Evolutionary conservation across 345 rosid genomes (phyloP).

Genomic region (Gossypium ekmanianum): DNA sequence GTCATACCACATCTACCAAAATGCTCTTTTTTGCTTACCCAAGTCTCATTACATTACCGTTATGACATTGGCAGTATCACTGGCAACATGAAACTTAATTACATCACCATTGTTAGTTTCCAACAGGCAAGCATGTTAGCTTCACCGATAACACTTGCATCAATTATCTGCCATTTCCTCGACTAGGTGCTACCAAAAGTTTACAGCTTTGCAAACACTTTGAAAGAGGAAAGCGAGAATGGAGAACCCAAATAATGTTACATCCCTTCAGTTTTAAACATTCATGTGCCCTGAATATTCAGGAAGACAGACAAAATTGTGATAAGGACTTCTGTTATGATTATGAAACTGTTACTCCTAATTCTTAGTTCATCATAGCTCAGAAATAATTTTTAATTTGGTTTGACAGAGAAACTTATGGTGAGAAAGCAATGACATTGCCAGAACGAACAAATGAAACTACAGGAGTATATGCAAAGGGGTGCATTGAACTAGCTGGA

Average conservation of each 20-base stretch:
- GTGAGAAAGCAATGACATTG: slow-evolving; percentile 62
- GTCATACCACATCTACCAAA: not conserved
- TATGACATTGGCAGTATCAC: not conserved
- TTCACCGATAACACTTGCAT: not conserved
- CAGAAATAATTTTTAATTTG: slow-evolving; percentile 9
- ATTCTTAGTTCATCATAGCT: not conserved
- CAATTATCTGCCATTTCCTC: not conserved
- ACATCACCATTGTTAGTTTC: not conserved
- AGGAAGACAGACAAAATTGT: not conserved
- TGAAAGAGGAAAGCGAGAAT: not conserved
- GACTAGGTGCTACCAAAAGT: not conserved
- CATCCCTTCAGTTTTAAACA: not conserved
- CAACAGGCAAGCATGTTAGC: not conserved
- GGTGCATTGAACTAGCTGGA: slow-evolving; percentile 59
- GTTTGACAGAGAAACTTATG: slow-evolving; percentile 55
- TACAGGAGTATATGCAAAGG: slow-evolving; percentile 68
- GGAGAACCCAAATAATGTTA: not conserved
- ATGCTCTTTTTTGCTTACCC: not conserved
- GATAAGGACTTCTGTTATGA: not conserved
- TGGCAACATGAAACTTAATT: not conserved
- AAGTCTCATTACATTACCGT: not conserved
- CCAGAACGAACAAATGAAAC: slow-evolving; percentile 78
- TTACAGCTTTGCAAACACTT: not conserved
- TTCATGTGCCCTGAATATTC: not conserved
- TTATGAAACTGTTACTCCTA: not conserved